Evolutionary conservation across 140 eudicot species (phyloP), one percentile per base, ranked within the genome.

Genomic region (Anethum foeniculum): DNA sequence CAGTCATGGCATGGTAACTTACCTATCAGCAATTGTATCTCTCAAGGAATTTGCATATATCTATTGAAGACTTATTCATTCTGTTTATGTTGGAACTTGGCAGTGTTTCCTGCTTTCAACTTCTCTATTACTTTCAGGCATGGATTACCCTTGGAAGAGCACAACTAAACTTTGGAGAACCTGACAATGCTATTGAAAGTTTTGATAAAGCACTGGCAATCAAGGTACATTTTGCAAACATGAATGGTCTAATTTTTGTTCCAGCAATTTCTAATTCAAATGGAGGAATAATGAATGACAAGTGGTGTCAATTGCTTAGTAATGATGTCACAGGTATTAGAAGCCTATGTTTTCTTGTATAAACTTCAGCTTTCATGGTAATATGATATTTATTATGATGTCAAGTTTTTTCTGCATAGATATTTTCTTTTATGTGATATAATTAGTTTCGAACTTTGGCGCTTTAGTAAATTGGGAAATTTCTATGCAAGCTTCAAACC

Each of bases 61-160:
- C 41, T 62, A 58, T 7, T 52, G 21, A n/a, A 34, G 30, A 10
- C 74, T 62, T 41, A 14, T 39, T 28, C 67, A 18, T 48, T n/a
- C 41, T 32, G 56, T 16, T 46, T 60, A n/a, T 18, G 5, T 12
- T 49, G 46, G 46, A 77, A 36, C 47, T 34, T 68, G 73, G 34
- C 68, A 11, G 32, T n/a, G 18, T 79, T 75, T 62, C 38, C 5
- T 32, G 36, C 12, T 77, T 81, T 68, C 30, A 23, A n/a, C 75
- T 2, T 2, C 65, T 71, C 13, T 79, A 6, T 73, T 75, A 34
- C 71, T 68, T 65, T 48, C 77, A 93, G 98, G 96, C 97, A 11
- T 93, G 98, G 98, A 82, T 88, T 48, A 91, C 97, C 27, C 98
- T 93, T 80, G 98, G 97, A 77, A 84, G 98, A 83, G 98, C 98